These are phyloP conservation scores for Vigna hirtella DNA, from an alignment of 306 rosid species.

Conservation along the genomic window DNA sequence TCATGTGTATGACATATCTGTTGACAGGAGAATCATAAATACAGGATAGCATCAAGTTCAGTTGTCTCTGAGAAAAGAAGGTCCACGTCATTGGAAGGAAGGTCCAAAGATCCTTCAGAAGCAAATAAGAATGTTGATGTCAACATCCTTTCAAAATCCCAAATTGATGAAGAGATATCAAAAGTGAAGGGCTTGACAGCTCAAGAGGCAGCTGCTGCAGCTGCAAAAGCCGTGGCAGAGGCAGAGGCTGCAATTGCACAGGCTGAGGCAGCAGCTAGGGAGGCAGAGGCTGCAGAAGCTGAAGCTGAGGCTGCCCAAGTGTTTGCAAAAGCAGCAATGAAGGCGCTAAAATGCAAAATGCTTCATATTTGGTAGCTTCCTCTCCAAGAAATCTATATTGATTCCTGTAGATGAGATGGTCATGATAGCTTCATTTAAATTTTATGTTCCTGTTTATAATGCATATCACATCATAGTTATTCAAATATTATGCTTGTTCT, in stretches of 20 bases:
- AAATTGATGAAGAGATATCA: conserved; percentile 70
- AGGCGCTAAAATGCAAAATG: conserved; percentile 75
- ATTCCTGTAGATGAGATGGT: background rate
- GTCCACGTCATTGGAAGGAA: conserved; percentile 61
- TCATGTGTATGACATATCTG: conserved; percentile 30
- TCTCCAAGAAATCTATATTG: conserved; percentile 34
- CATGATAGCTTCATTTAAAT: conserved; percentile 15
- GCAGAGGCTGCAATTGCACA: conserved; percentile 89
- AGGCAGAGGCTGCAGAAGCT: conserved; percentile 93
- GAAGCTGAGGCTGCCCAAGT: conserved; percentile 97
- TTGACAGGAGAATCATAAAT: conserved; percentile 82
- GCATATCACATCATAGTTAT: conserved; percentile 18
- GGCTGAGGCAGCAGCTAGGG: conserved; percentile 89
- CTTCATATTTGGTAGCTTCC: conserved; percentile 60
- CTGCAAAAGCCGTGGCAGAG: conserved; percentile 93
- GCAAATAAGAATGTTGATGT: conserved; percentile 57
- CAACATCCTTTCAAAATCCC: conserved; percentile 65
- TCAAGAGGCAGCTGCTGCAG: conserved; percentile 84
- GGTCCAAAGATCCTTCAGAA: conserved; percentile 58
- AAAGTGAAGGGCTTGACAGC: conserved; percentile 77
- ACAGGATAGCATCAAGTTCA: conserved; percentile 62
- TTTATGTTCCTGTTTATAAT: conserved; percentile 11
- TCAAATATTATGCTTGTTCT: conserved; percentile 24
- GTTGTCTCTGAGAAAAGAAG: conserved; percentile 65
- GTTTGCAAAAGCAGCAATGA: conserved; percentile 90